Base-by-base conservation (phyloP, 169 alveolate species). In the Plasmodium reichenowi region DNA sequence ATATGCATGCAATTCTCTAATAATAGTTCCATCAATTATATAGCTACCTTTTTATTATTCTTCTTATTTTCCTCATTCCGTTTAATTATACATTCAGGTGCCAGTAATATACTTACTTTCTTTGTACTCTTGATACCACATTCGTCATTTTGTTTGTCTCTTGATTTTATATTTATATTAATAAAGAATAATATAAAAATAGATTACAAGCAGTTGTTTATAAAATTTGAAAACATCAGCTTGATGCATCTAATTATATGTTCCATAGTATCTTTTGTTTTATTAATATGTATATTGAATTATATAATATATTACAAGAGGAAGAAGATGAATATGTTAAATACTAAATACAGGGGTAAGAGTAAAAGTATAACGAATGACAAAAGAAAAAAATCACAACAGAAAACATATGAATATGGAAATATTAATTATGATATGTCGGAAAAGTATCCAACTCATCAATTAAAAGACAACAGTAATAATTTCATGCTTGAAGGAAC, bases 1-100 rank as follows among this genome's bases (percentile, higher is more conserved):
- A 83, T 83, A 52, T 83, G 91, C 47, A 70, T 83, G 74, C 85
- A 68, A 13, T 83, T 83, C 56, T 54, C 91, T 12, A 24, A 83
- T 26, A 83, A 67, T 83, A 58, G 38, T 54, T 63, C 78, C 10
- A 83, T 83, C 17, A 83, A 83, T 83, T 83, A 83, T 60, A 83
- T 83, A 38, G 85, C 74, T 8, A 47, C 91, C 2, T 83, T 83
- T 68, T 59, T 83, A 20, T 38, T 83, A 1, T 83, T 83, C 70
- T 83, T 83, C 47, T 32, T 83, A 8, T 83, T 50, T 20, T 83
- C 91, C 1, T 56, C 91, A 3, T 68, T 83, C 50, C 91, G 91
- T n/a, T 83, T 83, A 32, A 68, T 83, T 32, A 83, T 83, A 12
- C 91, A 83, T 47, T 70, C 91, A 1, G 91, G 91, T 1, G 59